Evolutionary conservation across 441 rosid species (phyloP).

Genomic region (Populus hybrid): DNA sequence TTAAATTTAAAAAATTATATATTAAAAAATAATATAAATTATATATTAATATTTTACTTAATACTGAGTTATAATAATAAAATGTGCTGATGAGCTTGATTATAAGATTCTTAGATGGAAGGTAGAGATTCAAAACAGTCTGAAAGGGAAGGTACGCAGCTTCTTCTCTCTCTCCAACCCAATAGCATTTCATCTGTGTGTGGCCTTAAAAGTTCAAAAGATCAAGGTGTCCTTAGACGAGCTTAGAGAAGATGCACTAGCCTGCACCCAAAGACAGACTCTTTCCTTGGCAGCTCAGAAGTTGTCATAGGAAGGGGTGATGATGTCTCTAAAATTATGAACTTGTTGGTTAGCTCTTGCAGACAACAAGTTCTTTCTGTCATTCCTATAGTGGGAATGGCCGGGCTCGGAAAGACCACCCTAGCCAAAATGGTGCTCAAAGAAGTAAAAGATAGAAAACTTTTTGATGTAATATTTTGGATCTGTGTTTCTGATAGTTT

Average conservation of each 20-base stretch:
- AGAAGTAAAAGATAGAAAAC: background rate
- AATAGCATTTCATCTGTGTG: background rate
- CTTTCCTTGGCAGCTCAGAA: background rate
- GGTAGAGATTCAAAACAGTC: background rate
- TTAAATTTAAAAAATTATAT: no score
- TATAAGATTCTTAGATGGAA: background rate
- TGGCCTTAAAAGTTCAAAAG: background rate
- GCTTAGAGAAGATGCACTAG: background rate
- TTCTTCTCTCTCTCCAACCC: background rate
- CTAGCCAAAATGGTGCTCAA: conserved; percentile 25
- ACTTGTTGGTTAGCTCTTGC: background rate
- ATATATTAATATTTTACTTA: no score
- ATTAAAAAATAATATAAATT: no score
- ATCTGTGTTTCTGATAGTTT: conserved; percentile 15
- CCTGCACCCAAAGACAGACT: background rate
- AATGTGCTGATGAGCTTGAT: background rate
- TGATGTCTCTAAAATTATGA: background rate
- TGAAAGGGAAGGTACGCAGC: background rate
- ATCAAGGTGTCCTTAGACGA: background rate
- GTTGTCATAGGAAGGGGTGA: background rate
- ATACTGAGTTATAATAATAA: no score
- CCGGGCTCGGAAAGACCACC: conserved; percentile 23
- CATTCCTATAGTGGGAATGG: background rate
- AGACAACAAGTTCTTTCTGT: background rate
- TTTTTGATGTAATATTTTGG: conserved; percentile 17